These are phyloP conservation scores for Flaveria bidentis DNA, from an alignment of 129 eudicot genomes.

Conservation along the genomic window DNA sequence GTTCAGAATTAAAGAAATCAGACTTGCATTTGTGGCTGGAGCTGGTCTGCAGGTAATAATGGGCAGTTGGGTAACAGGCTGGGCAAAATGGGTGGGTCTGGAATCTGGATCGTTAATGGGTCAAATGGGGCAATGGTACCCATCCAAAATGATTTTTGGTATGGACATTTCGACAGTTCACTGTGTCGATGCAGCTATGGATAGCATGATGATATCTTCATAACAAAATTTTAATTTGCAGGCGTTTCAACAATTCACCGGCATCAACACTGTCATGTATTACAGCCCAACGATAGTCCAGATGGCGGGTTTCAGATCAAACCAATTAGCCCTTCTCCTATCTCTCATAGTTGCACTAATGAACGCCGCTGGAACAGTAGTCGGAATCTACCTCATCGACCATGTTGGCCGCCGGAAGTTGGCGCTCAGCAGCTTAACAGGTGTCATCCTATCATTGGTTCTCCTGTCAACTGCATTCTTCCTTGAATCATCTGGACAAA, in stretches of 20 bases:
- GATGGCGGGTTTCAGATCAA: constrained; percentile 69
- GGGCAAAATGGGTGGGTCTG: not conserved
- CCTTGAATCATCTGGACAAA: constrained; percentile 47
- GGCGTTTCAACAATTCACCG: constrained; percentile 79
- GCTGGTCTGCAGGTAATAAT: constrained; percentile 77
- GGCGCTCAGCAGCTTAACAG: constrained; percentile 54
- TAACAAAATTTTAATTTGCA: constrained; percentile 14
- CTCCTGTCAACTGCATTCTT: constrained; percentile 49
- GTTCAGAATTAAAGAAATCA: constrained; percentile 52
- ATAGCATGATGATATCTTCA: not conserved
- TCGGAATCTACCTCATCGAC: constrained; percentile 72
- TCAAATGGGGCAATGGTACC: too few species aligned
- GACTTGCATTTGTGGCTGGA: constrained; percentile 83
- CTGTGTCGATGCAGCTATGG: not conserved
- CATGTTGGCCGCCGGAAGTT: constrained; percentile 65
- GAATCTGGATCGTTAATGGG: not conserved
- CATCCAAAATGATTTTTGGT: too few species aligned
- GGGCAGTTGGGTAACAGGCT: not conserved
- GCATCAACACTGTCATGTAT: constrained; percentile 81
- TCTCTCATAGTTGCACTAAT: constrained; percentile 68
- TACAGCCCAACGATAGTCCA: constrained; percentile 81
- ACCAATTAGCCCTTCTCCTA: constrained; percentile 62
- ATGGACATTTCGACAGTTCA: too few species aligned
- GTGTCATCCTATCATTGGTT: constrained; percentile 60
- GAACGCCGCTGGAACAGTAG: constrained; percentile 59